Evolutionary conservation across 352 stramenopile genomes (phyloP).

Genomic region (Phytophthora foliorum): DNA sequence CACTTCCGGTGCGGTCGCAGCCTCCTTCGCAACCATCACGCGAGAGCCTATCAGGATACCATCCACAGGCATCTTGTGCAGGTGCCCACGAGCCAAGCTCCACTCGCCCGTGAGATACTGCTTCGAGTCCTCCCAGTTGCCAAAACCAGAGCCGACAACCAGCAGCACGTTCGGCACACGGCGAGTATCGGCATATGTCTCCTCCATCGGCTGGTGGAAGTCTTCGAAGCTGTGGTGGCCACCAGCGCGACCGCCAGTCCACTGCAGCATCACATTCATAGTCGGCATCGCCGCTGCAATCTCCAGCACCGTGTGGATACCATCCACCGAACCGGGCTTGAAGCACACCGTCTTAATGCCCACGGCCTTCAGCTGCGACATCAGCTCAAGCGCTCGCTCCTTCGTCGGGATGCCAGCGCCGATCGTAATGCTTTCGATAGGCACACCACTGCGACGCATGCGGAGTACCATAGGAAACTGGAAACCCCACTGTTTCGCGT

Average conservation of each 20-base stretch:
- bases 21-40: constrained; percentile 91
- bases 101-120: constrained; percentile 88
- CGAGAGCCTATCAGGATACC: constrained; percentile 84
- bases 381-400: constrained; percentile 86
- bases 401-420: constrained; percentile 84
- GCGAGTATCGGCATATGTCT: constrained; percentile 82
- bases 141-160: constrained; percentile 89
- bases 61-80: constrained; percentile 81
- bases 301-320: constrained; percentile 85
- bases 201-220: constrained; percentile 83
- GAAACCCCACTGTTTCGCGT: constrained; percentile 91
- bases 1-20: constrained; percentile 80
- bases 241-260: constrained; percentile 86
- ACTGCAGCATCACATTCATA: constrained; percentile 91
- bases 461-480: constrained; percentile 92
- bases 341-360: constrained; percentile 88
- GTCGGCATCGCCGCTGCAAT: constrained; percentile 67
- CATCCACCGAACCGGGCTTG: constrained; percentile 86
- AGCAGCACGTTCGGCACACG: constrained; percentile 84
- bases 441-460: constrained; percentile 77
- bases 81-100: constrained; percentile 62
- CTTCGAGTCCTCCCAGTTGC: constrained; percentile 84
- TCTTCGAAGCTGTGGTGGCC: constrained; percentile 92
- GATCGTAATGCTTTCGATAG: constrained; percentile 92
- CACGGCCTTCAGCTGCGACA: constrained; percentile 63